Base-by-base conservation (phyloP, 768 basidiomycete genomes). In the Auricularia sp. region DNA sequence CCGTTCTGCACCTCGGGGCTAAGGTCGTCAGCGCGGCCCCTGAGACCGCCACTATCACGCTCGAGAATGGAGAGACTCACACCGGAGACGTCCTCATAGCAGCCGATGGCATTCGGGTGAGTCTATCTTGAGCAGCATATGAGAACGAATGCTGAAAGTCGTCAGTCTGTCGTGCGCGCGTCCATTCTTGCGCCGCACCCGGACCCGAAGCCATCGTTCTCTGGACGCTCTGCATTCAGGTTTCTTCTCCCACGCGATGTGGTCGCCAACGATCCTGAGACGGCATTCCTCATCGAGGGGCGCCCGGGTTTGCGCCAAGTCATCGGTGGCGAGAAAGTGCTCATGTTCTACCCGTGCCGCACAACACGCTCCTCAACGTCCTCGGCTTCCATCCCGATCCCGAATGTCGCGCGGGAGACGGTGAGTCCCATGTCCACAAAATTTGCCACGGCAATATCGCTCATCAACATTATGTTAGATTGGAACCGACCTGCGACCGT, bases 71-170 rank as follows among this genome's bases (percentile, higher is more conserved):
- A 18, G 60, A 61, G 44, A 65, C 60, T 21, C 36, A 36, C 12
- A 29, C 59, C 14, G 64, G 36, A 23, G 64, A 65, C 2, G 51
- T 65, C 16, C 36, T 65, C 59, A 65, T 65, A 18, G 64, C 56
- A 8, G 64, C 64, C 3, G 64, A 65, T 53, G 64, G 64, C 5
- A 65, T 65, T 35, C 56, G 56, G 29, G 56, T 59, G 14, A 23
- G 56, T 59, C 23, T 56, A 11, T 59, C 34, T 29, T 3, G 11
- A 12, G 23, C 33, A 54, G n/a, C 29, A 7, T 54, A 18, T n/a
- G 53, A 7, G 53, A 8, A 10, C 18, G 53, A n/a, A 54, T 3
- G 53, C 53, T 54, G 1, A 8, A 10, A 18, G 1, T 35, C 34
- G 6, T 59, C 56, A 59, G 56, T 59, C 56, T 7, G 56, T 4